phyloP scores from a whole-genome alignment of 768 basidiomycete species.

The Russula lepida region DNA sequence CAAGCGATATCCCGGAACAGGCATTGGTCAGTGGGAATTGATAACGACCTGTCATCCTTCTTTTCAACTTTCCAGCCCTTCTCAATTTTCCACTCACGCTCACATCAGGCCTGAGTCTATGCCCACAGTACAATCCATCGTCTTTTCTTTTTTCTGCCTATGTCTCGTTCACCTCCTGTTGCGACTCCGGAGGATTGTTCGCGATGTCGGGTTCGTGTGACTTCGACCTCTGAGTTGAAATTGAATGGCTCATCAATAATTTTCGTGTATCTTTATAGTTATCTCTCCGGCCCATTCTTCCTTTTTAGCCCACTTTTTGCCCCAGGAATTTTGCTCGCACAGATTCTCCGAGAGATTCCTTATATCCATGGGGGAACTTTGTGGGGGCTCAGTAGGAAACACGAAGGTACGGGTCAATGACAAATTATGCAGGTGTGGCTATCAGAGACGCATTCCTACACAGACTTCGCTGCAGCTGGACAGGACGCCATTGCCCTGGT shows the following conservation, averaged over 20 bases:
- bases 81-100: not conserved
- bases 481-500: slow-evolving; percentile 6
- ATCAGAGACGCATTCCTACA: not conserved
- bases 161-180: not conserved
- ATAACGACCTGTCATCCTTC: not conserved
- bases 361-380: not conserved
- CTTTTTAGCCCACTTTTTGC: not conserved
- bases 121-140: not conserved
- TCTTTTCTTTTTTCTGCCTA: not conserved
- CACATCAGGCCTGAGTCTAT: not conserved
- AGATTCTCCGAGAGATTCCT: not conserved
- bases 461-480: slow-evolving; percentile 5
- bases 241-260: no score
- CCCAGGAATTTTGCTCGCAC: not conserved
- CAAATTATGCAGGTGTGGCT: not conserved
- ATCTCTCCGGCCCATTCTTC: slow-evolving; percentile 1
- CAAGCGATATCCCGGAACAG: no score
- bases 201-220: not conserved
- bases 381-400: not conserved
- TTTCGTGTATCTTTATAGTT: not conserved
- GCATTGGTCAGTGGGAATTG: not conserved
- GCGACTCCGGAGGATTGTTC: not conserved
- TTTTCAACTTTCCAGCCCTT: no score
- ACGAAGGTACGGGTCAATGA: not conserved
- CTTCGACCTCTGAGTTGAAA: not conserved